Percentiles rank a stretch among this genome's conserved stretches.
Conservation (phyloP, 2,329 filamentous ascomycete genomes). For the Elsinoe batatas region DNA sequence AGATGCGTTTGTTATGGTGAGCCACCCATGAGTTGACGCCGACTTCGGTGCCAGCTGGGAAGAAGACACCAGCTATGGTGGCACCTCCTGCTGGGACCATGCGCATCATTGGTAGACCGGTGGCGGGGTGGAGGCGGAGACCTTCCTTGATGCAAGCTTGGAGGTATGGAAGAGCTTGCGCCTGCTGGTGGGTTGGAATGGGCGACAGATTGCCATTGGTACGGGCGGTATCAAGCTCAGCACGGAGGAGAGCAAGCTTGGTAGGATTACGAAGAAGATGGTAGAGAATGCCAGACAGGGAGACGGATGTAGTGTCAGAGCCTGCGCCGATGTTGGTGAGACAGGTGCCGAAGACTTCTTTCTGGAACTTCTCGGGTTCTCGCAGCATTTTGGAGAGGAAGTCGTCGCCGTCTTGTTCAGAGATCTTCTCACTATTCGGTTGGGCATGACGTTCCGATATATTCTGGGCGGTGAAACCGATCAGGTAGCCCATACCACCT, state of each 20-base stretch:
- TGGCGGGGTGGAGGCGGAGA: constrained; percentile 23
- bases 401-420: constrained; percentile 6
- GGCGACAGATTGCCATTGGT: constrained; percentile 7
- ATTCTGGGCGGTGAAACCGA: background rate
- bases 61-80: constrained; percentile 23
- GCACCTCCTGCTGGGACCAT: constrained; percentile 25
- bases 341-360: constrained; percentile 4
- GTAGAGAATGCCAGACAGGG: constrained; percentile 45
- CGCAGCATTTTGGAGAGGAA: constrained; percentile 10
- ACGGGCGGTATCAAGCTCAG: constrained; percentile 1
- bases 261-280: constrained; percentile 42
- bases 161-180: constrained; percentile 24
- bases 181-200: constrained; percentile 19
- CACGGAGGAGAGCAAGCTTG: constrained; percentile 33
- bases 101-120: constrained; percentile 28
- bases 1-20: constrained; percentile 33
- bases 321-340: constrained; percentile 30
- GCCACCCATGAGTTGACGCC: constrained; percentile 38
- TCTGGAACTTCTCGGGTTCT: background rate
- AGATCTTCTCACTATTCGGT: background rate
- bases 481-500: background rate
- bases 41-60: constrained; percentile 33
- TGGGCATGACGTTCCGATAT: background rate
- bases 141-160: constrained; percentile 25
- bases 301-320: constrained; percentile 43